These are phyloP conservation scores for Lyophyllum decastes DNA, from an alignment of 768 basidiomycete genomes.

Conservation along the genomic window DNA sequence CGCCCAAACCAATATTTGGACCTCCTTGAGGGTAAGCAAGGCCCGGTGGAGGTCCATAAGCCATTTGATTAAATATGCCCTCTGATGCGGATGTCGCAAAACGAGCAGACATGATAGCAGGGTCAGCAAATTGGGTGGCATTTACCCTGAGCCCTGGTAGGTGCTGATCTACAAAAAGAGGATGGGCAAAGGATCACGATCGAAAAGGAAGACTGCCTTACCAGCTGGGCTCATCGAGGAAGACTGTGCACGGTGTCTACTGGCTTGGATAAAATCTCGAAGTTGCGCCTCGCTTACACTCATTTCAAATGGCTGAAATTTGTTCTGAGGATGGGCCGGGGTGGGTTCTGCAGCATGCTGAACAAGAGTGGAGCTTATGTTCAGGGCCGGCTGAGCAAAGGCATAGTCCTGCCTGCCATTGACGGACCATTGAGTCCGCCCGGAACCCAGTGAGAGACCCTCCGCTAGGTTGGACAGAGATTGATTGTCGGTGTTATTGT, in stretches of 20 bases:
- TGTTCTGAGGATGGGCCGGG: conserved; percentile 36
- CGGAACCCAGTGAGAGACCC: conserved; percentile 31
- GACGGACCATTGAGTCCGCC: conserved; percentile 43
- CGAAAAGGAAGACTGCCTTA: conserved; percentile 24
- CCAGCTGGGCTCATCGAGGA: conserved; percentile 14
- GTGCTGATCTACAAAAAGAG: conserved; percentile 9
- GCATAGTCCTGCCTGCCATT: conserved; percentile 41
- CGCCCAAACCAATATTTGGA: conserved; percentile 23
- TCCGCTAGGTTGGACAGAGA: conserved; percentile 43
- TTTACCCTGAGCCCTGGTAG: conserved; percentile 19
- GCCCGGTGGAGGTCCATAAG: conserved; percentile 70
- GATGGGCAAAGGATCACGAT: conserved; percentile 11
- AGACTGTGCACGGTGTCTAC: conserved; percentile 54
- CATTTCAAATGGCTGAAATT: conserved; percentile 57
- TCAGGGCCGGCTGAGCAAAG: conserved; percentile 37
- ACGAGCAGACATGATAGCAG: conserved; percentile 79
- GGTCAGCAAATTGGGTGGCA: conserved; percentile 63
- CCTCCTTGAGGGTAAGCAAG: conserved; percentile 45
- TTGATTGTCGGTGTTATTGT: conserved; percentile 45
- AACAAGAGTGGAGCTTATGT: conserved; percentile 44
- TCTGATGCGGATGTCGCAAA: conserved; percentile 46
- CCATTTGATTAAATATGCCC: conserved; percentile 31
- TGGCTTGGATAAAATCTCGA: conserved; percentile 73
- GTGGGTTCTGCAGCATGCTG: conserved; percentile 47
- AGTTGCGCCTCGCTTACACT: conserved; percentile 75